A percentile compares a stretch with the other conserved stretches of the same genome.
phyloP scores from a whole-genome alignment of 1,284 basidiomycete species.

The Pisolithus thermaeus region DNA sequence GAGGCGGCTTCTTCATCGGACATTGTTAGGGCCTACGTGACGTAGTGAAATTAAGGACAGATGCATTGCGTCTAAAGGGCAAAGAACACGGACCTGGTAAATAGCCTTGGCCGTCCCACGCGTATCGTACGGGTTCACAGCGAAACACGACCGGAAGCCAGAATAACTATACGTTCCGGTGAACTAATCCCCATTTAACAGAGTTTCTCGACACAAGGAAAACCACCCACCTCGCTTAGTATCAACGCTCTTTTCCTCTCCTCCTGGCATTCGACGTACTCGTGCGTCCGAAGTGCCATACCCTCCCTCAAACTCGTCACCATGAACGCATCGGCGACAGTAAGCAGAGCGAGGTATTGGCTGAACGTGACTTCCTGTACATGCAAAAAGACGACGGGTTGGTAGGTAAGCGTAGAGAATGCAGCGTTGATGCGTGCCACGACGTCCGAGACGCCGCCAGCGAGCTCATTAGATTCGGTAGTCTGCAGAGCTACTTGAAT shows the following conservation, averaged over 20 bases:
- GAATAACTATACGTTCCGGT: conserved; percentile 83
- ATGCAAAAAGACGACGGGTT: conserved; percentile 84
- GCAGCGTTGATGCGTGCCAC: conserved; percentile 80
- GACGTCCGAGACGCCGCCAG: conserved; percentile 70
- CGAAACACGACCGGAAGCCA: conserved; percentile 81
- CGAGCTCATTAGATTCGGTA: conserved; percentile 69
- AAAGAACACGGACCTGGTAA: conserved; percentile 33
- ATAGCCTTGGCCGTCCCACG: conserved; percentile 74
- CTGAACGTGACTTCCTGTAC: conserved; percentile 83
- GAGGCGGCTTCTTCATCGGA: conserved; percentile 61
- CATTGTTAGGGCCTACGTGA: conserved; percentile 61
- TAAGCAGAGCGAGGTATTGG: conserved; percentile 80
- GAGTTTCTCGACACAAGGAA: background rate
- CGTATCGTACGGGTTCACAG: conserved; percentile 80
- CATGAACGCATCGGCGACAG: conserved; percentile 82
- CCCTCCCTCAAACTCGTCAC: conserved; percentile 82
- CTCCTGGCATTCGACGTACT: conserved; percentile 81
- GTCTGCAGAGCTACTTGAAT: conserved; percentile 87
- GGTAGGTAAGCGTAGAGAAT: conserved; percentile 80
- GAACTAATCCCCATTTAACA: too few species aligned
- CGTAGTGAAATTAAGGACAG: background rate
- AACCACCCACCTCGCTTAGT: conserved; percentile 56
- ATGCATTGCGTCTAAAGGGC: too few species aligned
- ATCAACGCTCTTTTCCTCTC: conserved; percentile 66
- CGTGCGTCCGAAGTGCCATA: conserved; percentile 78